These are phyloP conservation scores for Cyclotella sp. DNA, from an alignment of 108 stramenopile genomes.

Conservation along the genomic window DNA sequence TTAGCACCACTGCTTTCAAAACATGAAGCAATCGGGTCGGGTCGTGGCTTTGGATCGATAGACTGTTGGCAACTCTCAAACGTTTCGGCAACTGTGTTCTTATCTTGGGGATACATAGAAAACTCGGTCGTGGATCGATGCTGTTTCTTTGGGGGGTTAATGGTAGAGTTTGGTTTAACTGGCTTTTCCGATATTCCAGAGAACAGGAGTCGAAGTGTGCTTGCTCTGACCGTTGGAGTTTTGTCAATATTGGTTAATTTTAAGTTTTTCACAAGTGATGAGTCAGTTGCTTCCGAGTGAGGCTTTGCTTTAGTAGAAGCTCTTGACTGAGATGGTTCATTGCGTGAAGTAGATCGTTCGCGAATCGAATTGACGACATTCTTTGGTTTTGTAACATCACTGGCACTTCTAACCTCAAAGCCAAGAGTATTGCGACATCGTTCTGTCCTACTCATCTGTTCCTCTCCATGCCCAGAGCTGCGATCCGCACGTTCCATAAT, in stretches of 20 bases:
- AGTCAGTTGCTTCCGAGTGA: not conserved
- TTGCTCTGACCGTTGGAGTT: conserved; percentile 11
- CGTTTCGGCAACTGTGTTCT: not conserved
- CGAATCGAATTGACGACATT: not conserved
- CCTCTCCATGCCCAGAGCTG: not conserved
- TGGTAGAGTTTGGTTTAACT: not conserved
- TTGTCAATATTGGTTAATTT: conserved; percentile 4
- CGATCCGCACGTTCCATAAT: not conserved
- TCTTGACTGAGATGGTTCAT: conserved; percentile 4
- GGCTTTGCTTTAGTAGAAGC: not conserved
- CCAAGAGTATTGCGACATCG: not conserved
- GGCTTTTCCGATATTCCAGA: conserved; percentile 17
- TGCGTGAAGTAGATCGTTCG: not conserved
- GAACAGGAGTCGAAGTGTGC: conserved; percentile 34
- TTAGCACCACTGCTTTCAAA: not conserved
- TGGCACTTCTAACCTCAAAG: not conserved
- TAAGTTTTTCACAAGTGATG: not conserved
- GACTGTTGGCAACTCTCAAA: not conserved
- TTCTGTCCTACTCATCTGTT: not conserved
- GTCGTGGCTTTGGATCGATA: not conserved
- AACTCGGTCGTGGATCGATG: not conserved
- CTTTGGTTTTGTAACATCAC: not conserved
- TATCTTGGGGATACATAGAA: not conserved
- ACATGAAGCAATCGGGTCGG: not conserved
- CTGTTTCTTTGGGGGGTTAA: not conserved